Evolutionary conservation across 2,329 filamentous ascomycete species (phyloP), one percentile per base, ranked within the genome.

Genomic region (Aspergillaceae sp.): DNA sequence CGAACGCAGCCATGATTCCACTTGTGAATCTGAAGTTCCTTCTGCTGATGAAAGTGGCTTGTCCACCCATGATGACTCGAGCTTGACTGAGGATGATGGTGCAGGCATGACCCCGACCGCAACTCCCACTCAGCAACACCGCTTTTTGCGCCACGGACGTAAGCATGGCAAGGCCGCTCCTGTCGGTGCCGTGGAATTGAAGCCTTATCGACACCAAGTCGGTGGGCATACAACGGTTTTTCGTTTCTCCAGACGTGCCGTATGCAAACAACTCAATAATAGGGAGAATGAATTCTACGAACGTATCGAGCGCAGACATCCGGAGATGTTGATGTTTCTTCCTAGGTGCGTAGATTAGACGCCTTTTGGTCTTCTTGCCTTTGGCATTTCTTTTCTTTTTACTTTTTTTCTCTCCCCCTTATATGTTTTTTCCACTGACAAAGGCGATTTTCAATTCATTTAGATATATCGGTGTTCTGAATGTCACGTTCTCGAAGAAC

Each of bases 271-370:
- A 69, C 78, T 98, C 61, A 98, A 95, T 67, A 98, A 95, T 65
- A 80, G 91, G 60, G 92, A 98, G 64, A 98, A 98, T 67, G 88
- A 95, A 69, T 98, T 98, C 64, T 98, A 98, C 67, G 92, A 98
- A 69, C 92, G 84, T 45, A 87, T 97, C 58, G 92, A 98, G 72
- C 82, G 81, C 59, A 82, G 87, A 55, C 91, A 98, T 67, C 87
- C 89, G 53, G 86, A 95, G 62, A 76, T 98, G 59, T 73, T 98
- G 49, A 82, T 86, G 37, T 98, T 97, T 63, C 75, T 98, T 53
- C 92, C 92, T 53, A 88, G 90, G 68, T 73, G 61, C 35, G 83
- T 86, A 72, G 52, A 73, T 48, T 11, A 5, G 19, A 19, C 19
- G 19, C 19, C 19, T 19, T 19, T 19, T 19, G 19, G 19, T 19